Conservation (phyloP, 2,329 filamentous ascomycete genomes). For the Pyrenophora tritici-repentis region DNA sequence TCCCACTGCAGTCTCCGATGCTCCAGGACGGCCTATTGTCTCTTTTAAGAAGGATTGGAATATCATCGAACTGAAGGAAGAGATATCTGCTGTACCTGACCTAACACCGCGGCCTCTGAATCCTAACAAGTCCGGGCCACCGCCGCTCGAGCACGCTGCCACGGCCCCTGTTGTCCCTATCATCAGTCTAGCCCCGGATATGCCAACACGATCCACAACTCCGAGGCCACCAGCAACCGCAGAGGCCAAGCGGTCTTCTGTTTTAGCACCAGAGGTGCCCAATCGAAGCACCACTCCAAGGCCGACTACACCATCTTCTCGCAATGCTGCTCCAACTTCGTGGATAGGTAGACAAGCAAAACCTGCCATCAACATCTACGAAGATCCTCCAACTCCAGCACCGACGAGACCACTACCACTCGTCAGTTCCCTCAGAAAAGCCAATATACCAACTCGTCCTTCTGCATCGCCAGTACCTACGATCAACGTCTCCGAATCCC, state of each 20-base stretch:
- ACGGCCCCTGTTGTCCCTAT: conserved; percentile 54
- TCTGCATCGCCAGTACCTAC: conserved; percentile 41
- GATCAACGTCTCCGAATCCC: conserved; percentile 57
- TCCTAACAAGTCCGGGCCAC: conserved; percentile 27
- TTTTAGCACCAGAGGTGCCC: conserved; percentile 49
- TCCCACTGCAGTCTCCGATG: conserved; percentile 89
- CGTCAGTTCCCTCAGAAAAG: conserved; percentile 31
- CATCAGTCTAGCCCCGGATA: conserved; percentile 56
- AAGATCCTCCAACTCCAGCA: conserved; percentile 34
- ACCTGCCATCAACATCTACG: conserved; percentile 33
- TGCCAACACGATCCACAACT: conserved; percentile 21
- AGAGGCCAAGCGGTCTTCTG: conserved; percentile 52
- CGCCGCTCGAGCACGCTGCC: conserved; percentile 44
- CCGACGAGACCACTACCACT: conserved; percentile 35
- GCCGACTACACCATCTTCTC: conserved; percentile 33
- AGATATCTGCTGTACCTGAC: conserved; percentile 39
- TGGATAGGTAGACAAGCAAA: conserved; percentile 24
- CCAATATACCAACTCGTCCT: conserved; percentile 33
- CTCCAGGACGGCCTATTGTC: conserved; percentile 89
- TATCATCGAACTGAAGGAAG: conserved; percentile 71
- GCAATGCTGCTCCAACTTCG: conserved; percentile 22
- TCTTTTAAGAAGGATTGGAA: conserved; percentile 89
- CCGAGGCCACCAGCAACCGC: conserved; percentile 32
- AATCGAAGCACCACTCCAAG: conserved; percentile 22
- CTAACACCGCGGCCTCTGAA: conserved; percentile 24